A percentile compares a stretch with the other conserved stretches of the same genome.
These are phyloP conservation scores for Astrephomene gubernaculifera DNA, from an alignment of 139 green algal species.

Conservation along the genomic window DNA sequence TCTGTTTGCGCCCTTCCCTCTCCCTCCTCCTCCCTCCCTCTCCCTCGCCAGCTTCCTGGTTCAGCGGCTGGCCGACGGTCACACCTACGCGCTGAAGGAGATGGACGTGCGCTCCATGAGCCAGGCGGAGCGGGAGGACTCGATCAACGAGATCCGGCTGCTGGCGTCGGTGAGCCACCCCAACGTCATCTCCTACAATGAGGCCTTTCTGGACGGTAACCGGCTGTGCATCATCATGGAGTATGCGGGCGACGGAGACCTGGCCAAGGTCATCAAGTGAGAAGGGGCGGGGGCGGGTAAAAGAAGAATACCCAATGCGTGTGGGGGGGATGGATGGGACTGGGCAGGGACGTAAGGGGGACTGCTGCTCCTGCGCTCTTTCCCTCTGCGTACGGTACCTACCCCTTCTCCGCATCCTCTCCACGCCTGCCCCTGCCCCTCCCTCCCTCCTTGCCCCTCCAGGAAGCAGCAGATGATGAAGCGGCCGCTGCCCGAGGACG, in stretches of 20 bases:
- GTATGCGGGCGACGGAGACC: constrained; percentile 75
- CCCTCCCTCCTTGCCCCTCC: not conserved
- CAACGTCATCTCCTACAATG: constrained; percentile 75
- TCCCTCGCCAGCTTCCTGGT: constrained; percentile 53
- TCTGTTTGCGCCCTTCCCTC: not conserved
- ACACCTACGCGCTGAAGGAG: constrained; percentile 86
- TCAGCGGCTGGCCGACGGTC: constrained; percentile 68
- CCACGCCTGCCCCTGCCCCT: not conserved
- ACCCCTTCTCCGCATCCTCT: not conserved
- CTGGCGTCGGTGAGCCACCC: constrained; percentile 73
- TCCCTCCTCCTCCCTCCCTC: not conserved
- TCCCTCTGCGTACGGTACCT: no score
- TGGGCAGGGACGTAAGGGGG: no score
- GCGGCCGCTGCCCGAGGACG: constrained; percentile 67
- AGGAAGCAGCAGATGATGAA: constrained; percentile 59
- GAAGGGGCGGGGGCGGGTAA: not conserved
- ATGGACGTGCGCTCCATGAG: constrained; percentile 79
- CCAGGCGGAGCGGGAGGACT: constrained; percentile 73
- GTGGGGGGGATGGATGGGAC: no score
- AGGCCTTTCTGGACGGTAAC: constrained; percentile 82
- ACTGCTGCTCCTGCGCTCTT: no score
- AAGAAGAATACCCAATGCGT: no score
- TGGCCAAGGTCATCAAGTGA: constrained; percentile 77
- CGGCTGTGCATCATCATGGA: constrained; percentile 88
- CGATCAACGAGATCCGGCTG: constrained; percentile 85